These are phyloP conservation scores for Candida jianshihensis DNA, from an alignment of 805 yeast genomes.

Conservation along the genomic window DNA sequence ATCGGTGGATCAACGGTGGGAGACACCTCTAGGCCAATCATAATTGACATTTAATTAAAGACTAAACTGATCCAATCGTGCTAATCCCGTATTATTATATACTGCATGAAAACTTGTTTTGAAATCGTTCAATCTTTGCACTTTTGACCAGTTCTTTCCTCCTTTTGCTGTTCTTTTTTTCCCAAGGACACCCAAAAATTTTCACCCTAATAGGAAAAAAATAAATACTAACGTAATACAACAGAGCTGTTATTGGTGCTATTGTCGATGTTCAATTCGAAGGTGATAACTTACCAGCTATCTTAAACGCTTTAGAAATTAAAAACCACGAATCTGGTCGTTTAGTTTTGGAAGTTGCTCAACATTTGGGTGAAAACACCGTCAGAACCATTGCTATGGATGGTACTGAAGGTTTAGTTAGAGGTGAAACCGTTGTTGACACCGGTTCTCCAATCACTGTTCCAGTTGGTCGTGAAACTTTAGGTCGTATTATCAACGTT, in stretches of 20 bases:
- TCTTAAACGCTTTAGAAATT: constrained; percentile 92
- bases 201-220: not conserved
- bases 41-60: too few relatives aligned
- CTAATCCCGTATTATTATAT: too few relatives aligned
- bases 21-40: too few relatives aligned
- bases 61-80: too few relatives aligned
- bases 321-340: constrained; percentile 67
- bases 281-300: constrained; percentile 94
- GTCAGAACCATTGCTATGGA: constrained; percentile 99
- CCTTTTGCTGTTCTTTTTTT: too few relatives aligned
- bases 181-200: too few relatives aligned
- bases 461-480: constrained; percentile 98
- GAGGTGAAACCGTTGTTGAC: constrained; percentile 89
- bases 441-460: constrained; percentile 98
- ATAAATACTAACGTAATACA: constrained; percentile 12
- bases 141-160: too few relatives aligned
- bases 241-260: constrained; percentile 97
- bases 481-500: constrained; percentile 97
- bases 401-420: constrained; percentile 99
- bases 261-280: constrained; percentile 98
- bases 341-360: constrained; percentile 96
- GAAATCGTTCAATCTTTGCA: too few relatives aligned
- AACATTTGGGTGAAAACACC: constrained; percentile 99
- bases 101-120: too few relatives aligned
- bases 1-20: too few relatives aligned